These are phyloP conservation scores for Clarireedia sp. DNA, from an alignment of 2,329 filamentous ascomycete species.

Conservation along the genomic window DNA sequence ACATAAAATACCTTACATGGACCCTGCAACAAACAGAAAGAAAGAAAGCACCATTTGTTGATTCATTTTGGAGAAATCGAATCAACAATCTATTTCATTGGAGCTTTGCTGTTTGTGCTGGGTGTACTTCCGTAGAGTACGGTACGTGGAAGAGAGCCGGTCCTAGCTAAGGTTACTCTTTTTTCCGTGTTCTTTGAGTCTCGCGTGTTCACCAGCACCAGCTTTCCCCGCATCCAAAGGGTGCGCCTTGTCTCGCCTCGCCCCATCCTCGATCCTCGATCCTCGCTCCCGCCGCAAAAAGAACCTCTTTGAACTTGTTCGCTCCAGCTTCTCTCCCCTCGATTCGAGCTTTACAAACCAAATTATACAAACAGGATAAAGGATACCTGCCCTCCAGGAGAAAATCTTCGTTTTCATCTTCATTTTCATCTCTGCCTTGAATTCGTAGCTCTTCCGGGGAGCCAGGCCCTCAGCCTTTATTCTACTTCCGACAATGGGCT, in stretches of 20 bases:
- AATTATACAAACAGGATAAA: too few relatives aligned
- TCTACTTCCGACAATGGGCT: conserved; percentile 25
- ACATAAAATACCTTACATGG: too few relatives aligned
- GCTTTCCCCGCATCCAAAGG: conserved; percentile 10
- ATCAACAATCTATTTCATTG: not conserved
- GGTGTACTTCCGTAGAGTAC: not conserved
- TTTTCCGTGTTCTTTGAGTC: conserved; percentile 1
- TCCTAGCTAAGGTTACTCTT: not conserved
- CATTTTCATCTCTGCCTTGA: not conserved
- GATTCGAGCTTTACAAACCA: too few relatives aligned
- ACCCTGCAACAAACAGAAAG: too few relatives aligned
- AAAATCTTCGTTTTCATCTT: not conserved
- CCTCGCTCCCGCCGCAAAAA: not conserved
- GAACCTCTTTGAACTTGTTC: not conserved
- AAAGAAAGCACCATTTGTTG: too few relatives aligned
- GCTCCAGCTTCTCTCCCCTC: not conserved
- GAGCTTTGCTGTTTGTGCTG: not conserved
- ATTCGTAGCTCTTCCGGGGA: conserved; percentile 5
- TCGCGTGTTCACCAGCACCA: conserved; percentile 7
- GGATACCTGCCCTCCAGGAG: not conserved
- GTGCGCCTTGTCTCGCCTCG: conserved; percentile 4
- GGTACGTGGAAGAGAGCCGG: not conserved
- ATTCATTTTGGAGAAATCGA: too few relatives aligned
- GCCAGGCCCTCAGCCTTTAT: conserved; percentile 14
- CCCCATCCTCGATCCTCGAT: conserved; percentile 10